Base-by-base conservation (phyloP, 345 rosid genomes). In the Murraya koenigii region DNA sequence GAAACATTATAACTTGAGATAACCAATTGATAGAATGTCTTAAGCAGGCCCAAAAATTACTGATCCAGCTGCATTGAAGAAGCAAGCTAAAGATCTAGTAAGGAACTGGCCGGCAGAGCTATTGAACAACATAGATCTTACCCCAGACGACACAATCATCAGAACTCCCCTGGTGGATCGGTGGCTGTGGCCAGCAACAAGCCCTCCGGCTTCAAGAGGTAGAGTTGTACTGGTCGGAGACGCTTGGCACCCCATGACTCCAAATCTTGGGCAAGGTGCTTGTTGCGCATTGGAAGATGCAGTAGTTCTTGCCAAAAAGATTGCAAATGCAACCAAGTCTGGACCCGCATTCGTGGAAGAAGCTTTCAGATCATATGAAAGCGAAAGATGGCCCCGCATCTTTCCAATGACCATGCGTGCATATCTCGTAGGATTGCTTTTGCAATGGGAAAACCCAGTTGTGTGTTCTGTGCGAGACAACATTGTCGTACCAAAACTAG, bases 191-290 rank as follows among this genome's bases (percentile, higher is more conserved):
- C 97, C 97, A 1, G 84, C 72, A 5, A 60, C 87, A 10, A 85
- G 87, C 83, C 94, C 98, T 73, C 72, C 88, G 0, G 93, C 95
- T 70, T 96, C 95, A 38, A 80, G 79, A 32, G 93, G 95, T 8
- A 67, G 78, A 38, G 87, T 91, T 6, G 98, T 93, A 44, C 85
- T 91, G 22, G 96, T 88, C 2, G 97, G 97, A 64, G 95, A 95
- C 77, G 98, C 99, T 3, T 95, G 98, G 97, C 97, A 95, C 74
- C 99, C 97, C 17, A 93, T 95, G 98, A 95, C 98, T 47, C 98
- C 99, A 5, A 92, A 93, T 78, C 94, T 95, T 0, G 98, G 98
- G 7, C 97, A 93, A 87, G 98, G 97, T 6, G 98, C 90, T 72
- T 93, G 96, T 26, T 93, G 97, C 78, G 99, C 98, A 1, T 81